These are phyloP conservation scores for Gracilaria domingensis DNA, from an alignment of 23 red algal genomes.

Conservation along the genomic window DNA sequence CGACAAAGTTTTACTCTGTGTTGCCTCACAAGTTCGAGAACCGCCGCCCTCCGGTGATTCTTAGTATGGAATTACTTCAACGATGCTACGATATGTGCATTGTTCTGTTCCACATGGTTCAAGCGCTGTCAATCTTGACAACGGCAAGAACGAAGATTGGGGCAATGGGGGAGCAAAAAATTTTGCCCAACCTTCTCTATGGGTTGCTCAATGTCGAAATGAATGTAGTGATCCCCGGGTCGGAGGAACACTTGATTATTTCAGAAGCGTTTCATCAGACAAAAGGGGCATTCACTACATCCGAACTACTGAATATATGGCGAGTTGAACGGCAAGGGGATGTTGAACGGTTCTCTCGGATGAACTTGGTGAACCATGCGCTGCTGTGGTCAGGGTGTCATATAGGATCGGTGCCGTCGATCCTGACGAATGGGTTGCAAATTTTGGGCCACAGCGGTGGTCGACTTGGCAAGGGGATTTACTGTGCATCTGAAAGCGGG, in stretches of 20 bases:
- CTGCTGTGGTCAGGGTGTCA: slow-evolving; percentile 71
- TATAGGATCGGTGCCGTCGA: slow-evolving; percentile 61
- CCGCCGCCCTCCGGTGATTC: slow-evolving; percentile 65
- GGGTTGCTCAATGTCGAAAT: slow-evolving; percentile 50
- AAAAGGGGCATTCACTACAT: slow-evolving; percentile 25
- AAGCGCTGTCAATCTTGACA: slow-evolving; percentile 36
- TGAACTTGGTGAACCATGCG: slow-evolving; percentile 35
- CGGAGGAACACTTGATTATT: slow-evolving; percentile 59
- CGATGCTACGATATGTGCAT: slow-evolving; percentile 62
- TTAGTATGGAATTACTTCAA: slow-evolving; percentile 26
- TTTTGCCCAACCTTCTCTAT: slow-evolving; percentile 40
- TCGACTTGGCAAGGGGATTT: slow-evolving; percentile 74
- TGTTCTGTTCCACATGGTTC: slow-evolving; percentile 65
- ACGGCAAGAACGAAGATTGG: slow-evolving; percentile 33
- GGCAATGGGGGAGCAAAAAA: slow-evolving; percentile 22
- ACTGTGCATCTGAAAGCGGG: slow-evolving; percentile 63
- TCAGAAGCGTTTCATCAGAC: slow-evolving; percentile 49
- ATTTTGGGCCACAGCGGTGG: slow-evolving; percentile 77
- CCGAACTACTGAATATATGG: slow-evolving; percentile 62
- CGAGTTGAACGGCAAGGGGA: slow-evolving; percentile 67
- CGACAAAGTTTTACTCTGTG: slow-evolving; percentile 66
- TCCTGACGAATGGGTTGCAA: slow-evolving; percentile 56
- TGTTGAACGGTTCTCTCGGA: slow-evolving; percentile 49
- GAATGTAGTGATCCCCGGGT: neutral
- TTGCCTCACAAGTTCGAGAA: slow-evolving; percentile 62